Evolutionary conservation across 148 eudicot genomes (phyloP), one percentile per base, ranked within the genome.

Genomic region (Camellia lanceoleosa): DNA sequence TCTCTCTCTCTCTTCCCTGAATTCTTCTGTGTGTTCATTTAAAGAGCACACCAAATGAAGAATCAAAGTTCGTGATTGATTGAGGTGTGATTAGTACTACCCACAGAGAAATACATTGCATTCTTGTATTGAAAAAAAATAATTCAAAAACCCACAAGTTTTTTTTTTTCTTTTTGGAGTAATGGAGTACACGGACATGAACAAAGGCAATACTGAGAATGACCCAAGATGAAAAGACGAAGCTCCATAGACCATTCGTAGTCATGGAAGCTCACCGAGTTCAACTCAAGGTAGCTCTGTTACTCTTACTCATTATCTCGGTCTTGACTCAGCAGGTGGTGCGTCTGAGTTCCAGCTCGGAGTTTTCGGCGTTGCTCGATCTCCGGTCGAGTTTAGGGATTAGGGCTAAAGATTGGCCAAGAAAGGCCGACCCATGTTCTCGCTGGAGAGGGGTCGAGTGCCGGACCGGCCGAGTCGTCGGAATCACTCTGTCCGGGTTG

Each of bases 361-460:
- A 86, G 58, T 62, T 44, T 43, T 64, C 68, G 54, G 89, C 87
- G 47, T 79, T 86, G 68, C 64, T 84, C 49, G 81, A 76, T 11
- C 89, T 86, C 68, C 78, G 89, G 58, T 49, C 86, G 5, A 83
- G 87, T 1, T 62, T 86, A 16, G 86, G 85, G 3, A 64, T 86
- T 13, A 65, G 78, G 63, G 89, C 86, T 0, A 79, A n/a, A 68
- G 60, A 81, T 42, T 86, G 89, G 89, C 87, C 84, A 11, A 84
- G 73, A 63, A 86, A 82, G 54, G 16, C 81, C 19, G 78, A 81
- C 46, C 83, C 89, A 0, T 86, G 89, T 67, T n/a, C 55, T 7
- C 54, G 18, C 52, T 86, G 89, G 89, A 73, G 81, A 16, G 89
- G 89, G 1, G 74, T 86, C 8, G 38, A 79, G 42, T 86, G 89